These are phyloP conservation scores for Skeletonema costatum DNA, from an alignment of 108 stramenopile species.

Conservation along the genomic window DNA sequence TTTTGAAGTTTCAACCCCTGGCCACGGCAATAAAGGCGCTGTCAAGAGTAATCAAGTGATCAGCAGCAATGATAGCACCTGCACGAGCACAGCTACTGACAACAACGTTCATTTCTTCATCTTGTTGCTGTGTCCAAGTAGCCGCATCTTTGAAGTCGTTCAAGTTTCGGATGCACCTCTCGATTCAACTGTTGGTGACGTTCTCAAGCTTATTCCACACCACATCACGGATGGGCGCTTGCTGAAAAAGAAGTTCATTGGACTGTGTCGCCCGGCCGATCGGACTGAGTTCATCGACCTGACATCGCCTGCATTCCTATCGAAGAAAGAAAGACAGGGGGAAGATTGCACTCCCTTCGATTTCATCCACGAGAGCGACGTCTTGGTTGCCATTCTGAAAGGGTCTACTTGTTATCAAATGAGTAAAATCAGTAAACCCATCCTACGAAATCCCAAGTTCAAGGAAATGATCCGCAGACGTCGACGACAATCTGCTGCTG, in stretches of 20 bases:
- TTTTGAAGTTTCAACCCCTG: background rate
- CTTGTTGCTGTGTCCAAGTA: slow-evolving; percentile 31
- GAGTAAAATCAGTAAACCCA: slow-evolving; percentile 46
- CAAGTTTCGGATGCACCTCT: slow-evolving; percentile 19
- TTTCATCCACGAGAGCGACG: slow-evolving; percentile 33
- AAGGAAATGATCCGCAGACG: slow-evolving; percentile 41
- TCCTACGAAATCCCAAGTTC: slow-evolving; percentile 44
- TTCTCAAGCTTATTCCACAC: slow-evolving; percentile 19
- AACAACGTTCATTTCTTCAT: slow-evolving; percentile 33
- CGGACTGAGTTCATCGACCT: slow-evolving; percentile 31
- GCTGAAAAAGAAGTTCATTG: slow-evolving; percentile 22
- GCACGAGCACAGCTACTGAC: background rate
- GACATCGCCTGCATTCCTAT: slow-evolving; percentile 17
- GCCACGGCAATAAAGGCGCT: background rate
- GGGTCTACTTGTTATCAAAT: slow-evolving; percentile 35
- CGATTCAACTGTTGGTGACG: slow-evolving; percentile 23
- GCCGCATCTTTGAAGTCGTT: slow-evolving; percentile 46
- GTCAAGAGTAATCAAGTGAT: background rate
- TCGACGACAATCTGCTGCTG: background rate
- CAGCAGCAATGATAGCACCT: background rate
- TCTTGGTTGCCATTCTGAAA: slow-evolving; percentile 43
- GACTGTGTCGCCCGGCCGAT: slow-evolving; percentile 34
- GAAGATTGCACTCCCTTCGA: slow-evolving; percentile 4
- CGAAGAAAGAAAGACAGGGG: background rate
- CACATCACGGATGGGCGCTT: slow-evolving; percentile 34